Evolutionary conservation across 2,329 filamentous ascomycete genomes (phyloP).

Genomic region (Nemania bipapillata): DNA sequence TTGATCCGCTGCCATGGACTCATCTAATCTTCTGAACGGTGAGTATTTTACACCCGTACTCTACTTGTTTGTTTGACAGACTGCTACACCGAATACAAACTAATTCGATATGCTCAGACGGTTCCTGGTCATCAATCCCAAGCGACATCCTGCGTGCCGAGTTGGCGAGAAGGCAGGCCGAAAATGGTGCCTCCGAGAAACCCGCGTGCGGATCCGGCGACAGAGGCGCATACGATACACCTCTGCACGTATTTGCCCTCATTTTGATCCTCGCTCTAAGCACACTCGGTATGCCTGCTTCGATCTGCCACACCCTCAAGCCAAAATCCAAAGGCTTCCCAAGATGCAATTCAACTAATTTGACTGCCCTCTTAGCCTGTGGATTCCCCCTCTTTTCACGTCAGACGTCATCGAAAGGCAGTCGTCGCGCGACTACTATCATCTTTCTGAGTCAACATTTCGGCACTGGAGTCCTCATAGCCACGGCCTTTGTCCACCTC

Average conservation of each 20-base stretch:
- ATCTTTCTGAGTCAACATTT: constrained; percentile 78
- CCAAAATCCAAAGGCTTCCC: not conserved
- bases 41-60: constrained; percentile 22
- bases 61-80: not conserved
- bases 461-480: constrained; percentile 85
- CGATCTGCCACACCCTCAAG: not conserved
- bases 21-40: constrained; percentile 23
- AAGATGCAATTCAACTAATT: not conserved
- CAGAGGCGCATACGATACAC: constrained; percentile 70
- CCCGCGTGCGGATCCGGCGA: constrained; percentile 65
- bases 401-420: constrained; percentile 60
- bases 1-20: constrained; percentile 16
- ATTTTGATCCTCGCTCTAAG: constrained; percentile 72
- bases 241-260: constrained; percentile 74
- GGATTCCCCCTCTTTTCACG: constrained; percentile 73
- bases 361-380: constrained; percentile 60
- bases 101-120: constrained; percentile 45
- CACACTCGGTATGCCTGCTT: constrained; percentile 62
- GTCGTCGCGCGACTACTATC: constrained; percentile 68
- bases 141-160: constrained; percentile 65
- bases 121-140: constrained; percentile 62
- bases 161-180: constrained; percentile 59
- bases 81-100: constrained; percentile 6
- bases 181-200: constrained; percentile 52
- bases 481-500: constrained; percentile 84